Base-by-base conservation (phyloP, 1,284 basidiomycete genomes). In the Clitocybe nebularis region DNA sequence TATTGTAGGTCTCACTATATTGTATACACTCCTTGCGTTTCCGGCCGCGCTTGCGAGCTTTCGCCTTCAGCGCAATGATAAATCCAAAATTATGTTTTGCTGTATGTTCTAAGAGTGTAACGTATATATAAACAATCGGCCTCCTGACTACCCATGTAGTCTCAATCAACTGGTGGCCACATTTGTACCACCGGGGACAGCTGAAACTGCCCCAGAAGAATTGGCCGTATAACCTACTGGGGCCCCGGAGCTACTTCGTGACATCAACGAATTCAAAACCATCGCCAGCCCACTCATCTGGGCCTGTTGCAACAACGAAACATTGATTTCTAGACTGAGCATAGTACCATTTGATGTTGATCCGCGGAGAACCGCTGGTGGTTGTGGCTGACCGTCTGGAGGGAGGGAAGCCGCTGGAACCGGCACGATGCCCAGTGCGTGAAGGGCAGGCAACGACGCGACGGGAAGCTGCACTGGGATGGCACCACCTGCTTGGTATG, bases 381-480 rank as follows among this genome's bases (percentile, higher is more conserved):
- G 81, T 51, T 77, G 78, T 16, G 77, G 69, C 50, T 81, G 75
- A 10, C 73, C 77, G 17, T 75, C 59, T 9, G 75, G 62, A 3
- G 74, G 71, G n/a, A 81, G 55, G 2, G 77, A 71, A 8, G 71
- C 57, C n/a, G 71, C 72, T 1, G 81, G 74, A 14, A 87, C 69
- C n/a, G 86, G 86, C 5, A 79, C 65, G 51, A 89, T 88, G 9
- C 85, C 85, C 16, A 88, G 68, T 0, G 78, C 72, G 41, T 81
- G 75, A 6, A 89, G 66, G 9, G 82, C 77, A 10, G 81, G 76
- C 10, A 89, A 64, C 1, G 81, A 83, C 11, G 80, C 71, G 1
- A 82, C 74, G 11, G 86, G 86, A 23, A 89, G 64, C 47, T 85
- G 81, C 0, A 89, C 79, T 16, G 86, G 85, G 50, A 89, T 83